Evolutionary conservation across 768 basidiomycete genomes (phyloP).

Genomic region (Arthromyces matolae): DNA sequence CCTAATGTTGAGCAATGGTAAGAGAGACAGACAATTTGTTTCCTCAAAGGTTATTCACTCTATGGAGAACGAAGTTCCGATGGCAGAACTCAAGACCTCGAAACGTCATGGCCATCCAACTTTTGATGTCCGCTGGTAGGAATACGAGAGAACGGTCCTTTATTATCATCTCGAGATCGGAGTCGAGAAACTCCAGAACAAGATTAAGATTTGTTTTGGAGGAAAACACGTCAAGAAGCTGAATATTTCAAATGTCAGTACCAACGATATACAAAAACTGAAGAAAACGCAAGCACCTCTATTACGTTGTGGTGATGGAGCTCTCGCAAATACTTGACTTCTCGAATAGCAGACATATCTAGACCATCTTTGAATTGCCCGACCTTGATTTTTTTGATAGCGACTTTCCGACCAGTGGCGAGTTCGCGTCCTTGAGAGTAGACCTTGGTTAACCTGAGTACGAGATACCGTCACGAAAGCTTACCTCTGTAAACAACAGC

Average conservation of each 20-base stretch:
- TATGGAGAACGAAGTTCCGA: slow-evolving; percentile 87
- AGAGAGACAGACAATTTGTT: background rate
- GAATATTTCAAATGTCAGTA: slow-evolving; percentile 2
- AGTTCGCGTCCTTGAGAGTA: slow-evolving; percentile 59
- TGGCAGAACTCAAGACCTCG: slow-evolving; percentile 99
- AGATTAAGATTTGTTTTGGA: slow-evolving; percentile 95
- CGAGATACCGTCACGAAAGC: slow-evolving; percentile 10
- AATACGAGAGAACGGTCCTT: slow-evolving; percentile 91
- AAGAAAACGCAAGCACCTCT: slow-evolving; percentile 48
- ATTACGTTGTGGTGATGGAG: slow-evolving; percentile 93
- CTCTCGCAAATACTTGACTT: slow-evolving; percentile 96
- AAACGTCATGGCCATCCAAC: slow-evolving; percentile 98
- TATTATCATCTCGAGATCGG: slow-evolving; percentile 95
- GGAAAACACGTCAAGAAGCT: slow-evolving; percentile 97
- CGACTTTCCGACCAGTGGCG: slow-evolving; percentile 76
- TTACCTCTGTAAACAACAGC: slow-evolving; percentile 92
- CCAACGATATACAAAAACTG: background rate
- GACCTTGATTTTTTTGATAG: slow-evolving; percentile 98
- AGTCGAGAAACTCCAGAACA: slow-evolving; percentile 94
- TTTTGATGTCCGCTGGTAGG: slow-evolving; percentile 93
- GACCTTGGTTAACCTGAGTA: background rate
- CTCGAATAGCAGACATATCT: slow-evolving; percentile 97
- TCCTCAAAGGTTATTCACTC: slow-evolving; percentile 46
- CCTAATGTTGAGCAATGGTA: slow-evolving; percentile 44
- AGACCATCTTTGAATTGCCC: slow-evolving; percentile 97